A percentile compares a stretch with the other conserved stretches of the same genome.
Conservation (phyloP, 78 protist species). For the Dictyostelium brefeldianum region DNA sequence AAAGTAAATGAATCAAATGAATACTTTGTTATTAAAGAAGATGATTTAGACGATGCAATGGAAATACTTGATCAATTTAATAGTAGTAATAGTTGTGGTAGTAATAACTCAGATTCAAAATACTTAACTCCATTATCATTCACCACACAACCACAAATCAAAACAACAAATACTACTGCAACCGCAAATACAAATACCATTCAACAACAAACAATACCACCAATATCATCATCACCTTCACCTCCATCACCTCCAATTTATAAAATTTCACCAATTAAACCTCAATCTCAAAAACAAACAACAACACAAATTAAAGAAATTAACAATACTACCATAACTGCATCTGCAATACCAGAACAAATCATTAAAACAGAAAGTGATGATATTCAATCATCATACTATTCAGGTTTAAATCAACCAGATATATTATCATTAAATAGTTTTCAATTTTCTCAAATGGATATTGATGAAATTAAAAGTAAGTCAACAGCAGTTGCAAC, state of each 20-base stretch:
- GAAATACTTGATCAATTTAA: background rate
- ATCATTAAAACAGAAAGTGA: background rate
- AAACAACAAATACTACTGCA: background rate
- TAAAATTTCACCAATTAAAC: background rate
- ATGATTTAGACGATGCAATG: background rate
- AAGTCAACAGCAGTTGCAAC: background rate
- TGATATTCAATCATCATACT: background rate
- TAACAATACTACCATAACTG: no score
- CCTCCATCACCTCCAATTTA: slow-evolving; percentile 21
- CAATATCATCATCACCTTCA: background rate
- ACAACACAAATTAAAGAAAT: background rate
- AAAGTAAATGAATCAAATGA: background rate
- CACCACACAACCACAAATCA: background rate
- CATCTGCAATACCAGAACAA: background rate
- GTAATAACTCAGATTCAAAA: no score
- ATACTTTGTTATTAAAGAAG: background rate
- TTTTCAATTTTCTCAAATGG: background rate
- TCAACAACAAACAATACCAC: background rate
- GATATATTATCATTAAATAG: slow-evolving; percentile 10
- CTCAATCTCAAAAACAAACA: slow-evolving; percentile 1
- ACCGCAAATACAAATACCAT: background rate
- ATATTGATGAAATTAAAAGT: background rate
- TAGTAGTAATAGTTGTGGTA: no score
- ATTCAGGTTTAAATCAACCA: background rate
- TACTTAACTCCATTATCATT: background rate